These are phyloP conservation scores for Aleurites moluccanus DNA, from an alignment of 441 rosid genomes.

Conservation along the genomic window DNA sequence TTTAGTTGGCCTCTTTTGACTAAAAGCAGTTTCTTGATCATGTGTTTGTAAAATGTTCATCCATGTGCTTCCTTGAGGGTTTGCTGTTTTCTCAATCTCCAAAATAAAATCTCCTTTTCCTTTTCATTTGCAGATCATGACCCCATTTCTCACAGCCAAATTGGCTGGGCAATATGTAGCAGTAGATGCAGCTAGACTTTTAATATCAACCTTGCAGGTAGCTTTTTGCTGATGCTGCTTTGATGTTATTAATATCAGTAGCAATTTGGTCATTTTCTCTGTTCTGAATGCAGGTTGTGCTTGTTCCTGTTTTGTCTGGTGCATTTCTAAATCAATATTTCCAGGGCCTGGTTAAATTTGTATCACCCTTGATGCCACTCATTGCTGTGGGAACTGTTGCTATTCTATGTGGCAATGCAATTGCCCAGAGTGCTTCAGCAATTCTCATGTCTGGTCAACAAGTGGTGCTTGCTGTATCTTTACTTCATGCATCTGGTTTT, in stretches of 20 bases:
- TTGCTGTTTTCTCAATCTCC: slow-evolving; percentile 5
- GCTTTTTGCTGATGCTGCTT: slow-evolving; percentile 11
- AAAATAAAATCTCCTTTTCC: slow-evolving; percentile 3
- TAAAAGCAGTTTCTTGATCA: not conserved
- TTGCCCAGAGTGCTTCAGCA: slow-evolving; percentile 70
- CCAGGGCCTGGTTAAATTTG: slow-evolving; percentile 59
- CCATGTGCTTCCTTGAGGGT: not conserved
- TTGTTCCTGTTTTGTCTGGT: slow-evolving; percentile 83
- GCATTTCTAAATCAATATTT: slow-evolving; percentile 86
- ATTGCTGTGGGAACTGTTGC: slow-evolving; percentile 86
- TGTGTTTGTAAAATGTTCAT: not conserved
- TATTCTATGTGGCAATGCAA: slow-evolving; percentile 75
- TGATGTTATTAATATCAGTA: not conserved
- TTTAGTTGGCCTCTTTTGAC: not conserved
- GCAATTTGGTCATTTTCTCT: not conserved
- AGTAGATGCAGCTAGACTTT: slow-evolving; percentile 68
- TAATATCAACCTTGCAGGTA: slow-evolving; percentile 74
- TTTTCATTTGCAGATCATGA: slow-evolving; percentile 60
- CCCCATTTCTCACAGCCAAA: slow-evolving; percentile 79
- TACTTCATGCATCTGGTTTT: slow-evolving; percentile 79
- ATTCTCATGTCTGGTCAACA: slow-evolving; percentile 78
- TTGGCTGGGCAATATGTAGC: slow-evolving; percentile 79
- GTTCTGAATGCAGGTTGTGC: slow-evolving; percentile 62
- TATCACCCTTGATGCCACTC: slow-evolving; percentile 84
- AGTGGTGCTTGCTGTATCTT: slow-evolving; percentile 44